Evolutionary conservation across 139 green algal species (phyloP).

Genomic region (Diplosphaera chodatii): DNA sequence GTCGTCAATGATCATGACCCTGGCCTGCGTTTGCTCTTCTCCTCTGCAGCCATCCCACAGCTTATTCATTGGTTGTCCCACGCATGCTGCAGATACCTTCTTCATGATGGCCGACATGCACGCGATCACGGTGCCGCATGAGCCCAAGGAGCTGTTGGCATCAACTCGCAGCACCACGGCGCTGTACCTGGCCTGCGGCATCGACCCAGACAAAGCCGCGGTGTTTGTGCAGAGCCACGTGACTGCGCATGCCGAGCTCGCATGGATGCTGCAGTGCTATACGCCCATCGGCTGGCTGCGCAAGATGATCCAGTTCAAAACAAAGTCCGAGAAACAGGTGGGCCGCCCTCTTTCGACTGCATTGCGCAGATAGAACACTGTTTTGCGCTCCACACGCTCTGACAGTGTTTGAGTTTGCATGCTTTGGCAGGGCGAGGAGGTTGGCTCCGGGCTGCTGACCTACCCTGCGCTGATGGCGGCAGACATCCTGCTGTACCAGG

Average conservation of each 20-base stretch:
- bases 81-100: slow-evolving; percentile 81
- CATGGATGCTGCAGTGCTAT: slow-evolving; percentile 88
- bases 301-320: slow-evolving; percentile 98
- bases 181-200: slow-evolving; percentile 88
- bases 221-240: slow-evolving; percentile 95
- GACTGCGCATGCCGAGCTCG: slow-evolving; percentile 84
- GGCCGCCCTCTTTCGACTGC: too few relatives aligned
- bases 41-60: too few relatives aligned
- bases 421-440: slow-evolving; percentile 59
- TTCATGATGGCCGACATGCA: slow-evolving; percentile 97
- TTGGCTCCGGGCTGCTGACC: slow-evolving; percentile 87
- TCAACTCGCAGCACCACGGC: slow-evolving; percentile 73
- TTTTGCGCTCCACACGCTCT: too few relatives aligned
- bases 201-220: slow-evolving; percentile 69
- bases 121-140: slow-evolving; percentile 87
- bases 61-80: too few relatives aligned
- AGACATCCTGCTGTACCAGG: slow-evolving; percentile 98
- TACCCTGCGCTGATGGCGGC: slow-evolving; percentile 99
- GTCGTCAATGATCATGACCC: background rate
- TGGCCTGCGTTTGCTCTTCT: too few relatives aligned
- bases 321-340: slow-evolving; percentile 82
- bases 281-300: slow-evolving; percentile 93
- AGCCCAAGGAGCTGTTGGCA: slow-evolving; percentile 71
- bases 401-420: background rate
- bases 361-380: too few relatives aligned